Evolutionary conservation across 768 basidiomycete species (phyloP).

Genomic region (Leccinum incarnatum): DNA sequence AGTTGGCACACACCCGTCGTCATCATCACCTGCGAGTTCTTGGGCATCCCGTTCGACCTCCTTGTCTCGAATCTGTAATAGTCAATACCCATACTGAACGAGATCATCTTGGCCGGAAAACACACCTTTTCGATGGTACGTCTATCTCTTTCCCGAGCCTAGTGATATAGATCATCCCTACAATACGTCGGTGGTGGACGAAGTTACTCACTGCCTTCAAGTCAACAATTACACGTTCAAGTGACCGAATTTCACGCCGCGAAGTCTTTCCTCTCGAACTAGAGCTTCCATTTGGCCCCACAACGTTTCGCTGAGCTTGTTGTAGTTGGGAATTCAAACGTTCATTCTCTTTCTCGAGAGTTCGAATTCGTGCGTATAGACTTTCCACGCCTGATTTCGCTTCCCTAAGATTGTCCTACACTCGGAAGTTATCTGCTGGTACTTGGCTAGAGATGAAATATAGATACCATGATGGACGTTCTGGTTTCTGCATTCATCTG

Average conservation of each 20-base stretch:
- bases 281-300: neutral
- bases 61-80: conserved; percentile 11
- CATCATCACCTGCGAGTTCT: conserved; percentile 7
- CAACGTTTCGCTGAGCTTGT: neutral
- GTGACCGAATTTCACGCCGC: conserved; percentile 7
- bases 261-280: neutral
- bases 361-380: conserved; percentile 7
- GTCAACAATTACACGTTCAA: conserved; percentile 5
- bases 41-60: conserved; percentile 17
- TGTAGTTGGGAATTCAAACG: conserved; percentile 5
- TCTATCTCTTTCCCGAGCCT: conserved; percentile 15
- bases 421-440: neutral
- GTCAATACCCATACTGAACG: neutral
- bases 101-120: neutral
- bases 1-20: neutral
- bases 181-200: neutral
- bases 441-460: neutral
- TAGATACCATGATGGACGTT: conserved; percentile 10
- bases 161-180: neutral
- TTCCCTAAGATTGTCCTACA: conserved; percentile 1
- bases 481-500: neutral
- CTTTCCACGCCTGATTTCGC: conserved; percentile 9
- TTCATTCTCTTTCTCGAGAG: conserved; percentile 9
- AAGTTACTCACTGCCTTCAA: conserved; percentile 8
- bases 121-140: conserved; percentile 15